Evolutionary conservation across 2,329 filamentous ascomycete species (phyloP), one percentile per base, ranked within the genome.

Genomic region (Emergomyces orientalis): DNA sequence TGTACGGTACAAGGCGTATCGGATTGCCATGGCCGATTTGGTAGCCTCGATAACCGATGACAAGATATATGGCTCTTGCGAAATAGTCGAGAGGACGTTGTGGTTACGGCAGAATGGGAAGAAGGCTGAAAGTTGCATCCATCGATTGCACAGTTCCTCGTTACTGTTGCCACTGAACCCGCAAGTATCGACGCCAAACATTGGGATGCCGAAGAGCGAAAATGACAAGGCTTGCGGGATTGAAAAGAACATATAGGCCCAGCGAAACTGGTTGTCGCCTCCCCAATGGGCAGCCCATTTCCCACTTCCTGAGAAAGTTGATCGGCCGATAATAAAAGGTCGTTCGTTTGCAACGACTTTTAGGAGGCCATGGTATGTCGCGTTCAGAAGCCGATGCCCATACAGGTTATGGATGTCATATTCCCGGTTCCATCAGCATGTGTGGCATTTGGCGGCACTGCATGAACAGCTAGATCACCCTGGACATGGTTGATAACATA

Each of bases 371-470:
- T 87, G 77, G 71, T 91, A 90, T 0, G 90, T 94, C 11, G 89
- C 88, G 64, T 88, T 88, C 63, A 91, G 79, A 67, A 92, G 89
- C 72, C 88, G 85, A 69, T 89, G 82, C 0, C 89, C 89, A 69
- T 82, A 93, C 0, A 94, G 76, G 70, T 90, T 94, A 79, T 96
- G 91, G 32, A 90, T 84, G 71, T 95, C 90, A 71, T 96, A 96
- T 71, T 95, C 88, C 49, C 73, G 0, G 84, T 79, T 3, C 89
- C 89, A 67, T 90, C 88, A 55, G 83, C 79, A 70, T 94, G 89
- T 2, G 88, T 91, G 0, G 90, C 87, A 69, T 94, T 91, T 0
- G 89, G 89, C 64, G 84, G 86, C 32, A 92, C 81, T 1, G 89
- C 88, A 68, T 90, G 85, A 1, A 87, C 85, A 19, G 84, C 86